Evolutionary conservation across 805 yeast species (phyloP).

Genomic region (Blastobotrys chiropterorum): DNA sequence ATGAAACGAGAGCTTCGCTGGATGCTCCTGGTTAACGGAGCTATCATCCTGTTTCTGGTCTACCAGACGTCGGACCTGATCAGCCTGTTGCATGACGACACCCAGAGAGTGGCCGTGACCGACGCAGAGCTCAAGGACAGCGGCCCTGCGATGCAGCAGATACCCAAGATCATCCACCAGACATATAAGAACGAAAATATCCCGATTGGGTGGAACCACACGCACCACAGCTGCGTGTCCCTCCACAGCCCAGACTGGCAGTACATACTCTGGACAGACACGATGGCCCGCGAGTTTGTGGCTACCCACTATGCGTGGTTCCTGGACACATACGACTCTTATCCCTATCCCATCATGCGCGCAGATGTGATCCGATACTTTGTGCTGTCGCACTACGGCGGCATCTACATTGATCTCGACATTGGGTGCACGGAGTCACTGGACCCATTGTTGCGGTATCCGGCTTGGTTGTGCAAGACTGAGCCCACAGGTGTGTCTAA

Average conservation of each 20-base stretch:
- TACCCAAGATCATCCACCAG: slow-evolving; percentile 90
- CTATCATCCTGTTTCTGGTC: slow-evolving; percentile 35
- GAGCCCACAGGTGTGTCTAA: slow-evolving; percentile 87
- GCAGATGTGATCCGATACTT: slow-evolving; percentile 91
- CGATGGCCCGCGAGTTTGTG: slow-evolving; percentile 70
- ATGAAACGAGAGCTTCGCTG: slow-evolving; percentile 19
- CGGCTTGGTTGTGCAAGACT: slow-evolving; percentile 84
- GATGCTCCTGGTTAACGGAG: slow-evolving; percentile 20
- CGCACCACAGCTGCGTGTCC: slow-evolving; percentile 70
- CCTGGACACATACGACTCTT: slow-evolving; percentile 65
- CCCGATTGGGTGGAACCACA: slow-evolving; percentile 75
- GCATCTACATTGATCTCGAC: slow-evolving; percentile 83
- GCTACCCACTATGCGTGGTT: slow-evolving; percentile 83
- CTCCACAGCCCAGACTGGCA: slow-evolving; percentile 76
- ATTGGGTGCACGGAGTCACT: slow-evolving; percentile 76
- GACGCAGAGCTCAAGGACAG: slow-evolving; percentile 44
- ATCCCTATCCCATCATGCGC: slow-evolving; percentile 75
- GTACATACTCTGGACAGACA: slow-evolving; percentile 84
- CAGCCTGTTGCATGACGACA: slow-evolving; percentile 64
- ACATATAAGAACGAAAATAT: slow-evolving; percentile 75
- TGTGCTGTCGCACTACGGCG: slow-evolving; percentile 77
- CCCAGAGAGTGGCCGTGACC: slow-evolving; percentile 55
- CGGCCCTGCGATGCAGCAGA: slow-evolving; percentile 36
- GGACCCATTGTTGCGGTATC: slow-evolving; percentile 74
- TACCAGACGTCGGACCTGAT: slow-evolving; percentile 67